A percentile compares a stretch with the other conserved stretches of the same genome.
phyloP scores from a whole-genome alignment of 2,329 filamentous ascomycete genomes.

The Herpotrichia juniperi region DNA sequence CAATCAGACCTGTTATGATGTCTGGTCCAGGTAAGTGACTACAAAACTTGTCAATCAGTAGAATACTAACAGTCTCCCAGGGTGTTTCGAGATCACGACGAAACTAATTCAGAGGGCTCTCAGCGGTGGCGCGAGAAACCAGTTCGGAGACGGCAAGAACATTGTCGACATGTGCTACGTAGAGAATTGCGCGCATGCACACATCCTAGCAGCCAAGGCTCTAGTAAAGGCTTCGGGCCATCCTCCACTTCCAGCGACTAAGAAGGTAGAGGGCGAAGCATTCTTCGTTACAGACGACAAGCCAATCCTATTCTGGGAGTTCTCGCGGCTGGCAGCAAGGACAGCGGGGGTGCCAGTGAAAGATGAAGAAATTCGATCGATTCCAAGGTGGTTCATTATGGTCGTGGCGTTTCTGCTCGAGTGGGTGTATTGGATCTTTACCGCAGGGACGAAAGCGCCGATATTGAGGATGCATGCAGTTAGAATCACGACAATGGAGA shows the following conservation, averaged over 20 bases:
- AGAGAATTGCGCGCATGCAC: constrained; percentile 21
- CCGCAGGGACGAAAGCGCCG: constrained; percentile 10
- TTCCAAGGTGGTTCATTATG: constrained; percentile 11
- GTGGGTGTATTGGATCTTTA: constrained; percentile 11
- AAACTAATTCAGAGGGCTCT: constrained; percentile 14
- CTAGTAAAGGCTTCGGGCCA: constrained; percentile 3
- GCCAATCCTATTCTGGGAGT: constrained; percentile 23
- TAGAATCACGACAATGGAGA: constrained; percentile 9
- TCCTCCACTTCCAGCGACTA: background rate
- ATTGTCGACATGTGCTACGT: constrained; percentile 23
- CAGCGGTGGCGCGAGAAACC: constrained; percentile 15
- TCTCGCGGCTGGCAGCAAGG: constrained; percentile 10
- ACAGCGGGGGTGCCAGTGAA: constrained; percentile 16
- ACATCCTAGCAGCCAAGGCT: constrained; percentile 18
- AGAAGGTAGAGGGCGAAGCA: constrained; percentile 22
- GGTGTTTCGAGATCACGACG: constrained; percentile 11
- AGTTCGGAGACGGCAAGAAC: constrained; percentile 23
- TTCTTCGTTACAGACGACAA: constrained; percentile 26
- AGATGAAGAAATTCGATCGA: constrained; percentile 14
- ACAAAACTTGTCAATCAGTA: too few species aligned
- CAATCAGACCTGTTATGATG: too few species aligned
- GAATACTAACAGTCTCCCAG: constrained; percentile 13
- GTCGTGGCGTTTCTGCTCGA: constrained; percentile 10
- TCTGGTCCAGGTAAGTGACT: too few species aligned
- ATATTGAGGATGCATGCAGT: constrained; percentile 13